These are phyloP conservation scores for Diaporthe sp. DNA, from an alignment of 2,329 filamentous ascomycete genomes.

Conservation along the genomic window DNA sequence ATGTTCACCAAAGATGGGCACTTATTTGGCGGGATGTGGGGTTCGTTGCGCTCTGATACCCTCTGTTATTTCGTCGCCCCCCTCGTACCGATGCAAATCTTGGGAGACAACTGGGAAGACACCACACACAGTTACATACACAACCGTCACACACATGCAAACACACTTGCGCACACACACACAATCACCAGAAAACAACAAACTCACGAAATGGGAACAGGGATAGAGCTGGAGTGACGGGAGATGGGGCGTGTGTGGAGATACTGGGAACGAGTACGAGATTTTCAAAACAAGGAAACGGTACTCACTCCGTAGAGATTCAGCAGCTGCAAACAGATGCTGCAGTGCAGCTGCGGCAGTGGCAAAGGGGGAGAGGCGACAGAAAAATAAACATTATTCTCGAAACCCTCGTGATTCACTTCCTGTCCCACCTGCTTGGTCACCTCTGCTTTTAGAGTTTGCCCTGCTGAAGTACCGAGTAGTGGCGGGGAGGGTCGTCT, in stretches of 20 bases:
- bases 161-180: not conserved
- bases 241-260: not conserved
- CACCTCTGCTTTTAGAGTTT: not conserved
- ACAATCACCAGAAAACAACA: not conserved
- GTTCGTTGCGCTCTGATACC: constrained; percentile 37
- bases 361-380: not conserved
- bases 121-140: not conserved
- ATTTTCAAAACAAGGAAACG: not conserved
- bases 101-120: constrained; percentile 8
- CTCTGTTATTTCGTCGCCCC: constrained; percentile 26
- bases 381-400: constrained; percentile 18
- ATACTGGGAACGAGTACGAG: constrained; percentile 7
- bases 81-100: constrained; percentile 1
- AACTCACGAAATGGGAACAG: not conserved
- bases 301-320: not conserved
- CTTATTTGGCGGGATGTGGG: constrained; percentile 13
- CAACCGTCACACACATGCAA: not conserved
- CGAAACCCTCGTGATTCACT: constrained; percentile 25
- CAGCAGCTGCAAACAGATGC: not conserved
- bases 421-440: not conserved
- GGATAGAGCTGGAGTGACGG: constrained; percentile 20
- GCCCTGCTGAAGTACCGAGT: not conserved
- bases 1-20: constrained; percentile 10
- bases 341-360: not conserved
- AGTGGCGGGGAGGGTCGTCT: not conserved